These are phyloP conservation scores for Cucurbita maxima DNA, from an alignment of 306 rosid genomes.

Conservation along the genomic window DNA sequence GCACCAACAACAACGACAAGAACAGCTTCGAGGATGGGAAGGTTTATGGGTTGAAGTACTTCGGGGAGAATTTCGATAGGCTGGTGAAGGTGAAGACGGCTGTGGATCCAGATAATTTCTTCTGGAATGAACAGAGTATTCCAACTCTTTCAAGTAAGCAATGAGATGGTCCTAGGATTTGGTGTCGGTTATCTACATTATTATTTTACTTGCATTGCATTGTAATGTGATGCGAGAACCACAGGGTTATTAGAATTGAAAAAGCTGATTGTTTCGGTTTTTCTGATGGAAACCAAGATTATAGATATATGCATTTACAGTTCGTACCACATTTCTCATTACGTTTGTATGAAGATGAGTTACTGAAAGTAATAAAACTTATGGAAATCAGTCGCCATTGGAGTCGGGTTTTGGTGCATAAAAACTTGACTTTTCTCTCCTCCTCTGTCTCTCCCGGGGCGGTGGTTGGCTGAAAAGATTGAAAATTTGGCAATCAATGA, in stretches of 20 bases:
- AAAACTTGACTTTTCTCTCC: background rate
- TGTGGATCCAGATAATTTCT: conserved; percentile 54
- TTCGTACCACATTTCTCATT: background rate
- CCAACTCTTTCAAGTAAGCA: conserved; percentile 21
- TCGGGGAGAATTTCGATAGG: conserved; percentile 39
- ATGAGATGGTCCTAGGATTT: background rate
- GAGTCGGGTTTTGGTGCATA: background rate
- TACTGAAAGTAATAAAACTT: background rate
- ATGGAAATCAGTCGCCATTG: background rate
- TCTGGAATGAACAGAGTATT: conserved; percentile 68
- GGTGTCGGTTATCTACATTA: background rate
- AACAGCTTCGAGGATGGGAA: conserved; percentile 31
- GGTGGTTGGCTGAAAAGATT: background rate
- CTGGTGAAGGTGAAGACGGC: conserved; percentile 48
- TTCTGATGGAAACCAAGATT: background rate
- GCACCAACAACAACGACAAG: conserved; percentile 19
- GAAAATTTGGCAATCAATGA: background rate
- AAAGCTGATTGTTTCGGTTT: background rate
- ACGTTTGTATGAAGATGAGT: background rate
- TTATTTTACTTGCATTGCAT: background rate
- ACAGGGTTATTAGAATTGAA: background rate
- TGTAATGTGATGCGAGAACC: background rate
- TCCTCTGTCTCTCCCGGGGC: too few species aligned
- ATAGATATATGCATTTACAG: background rate
- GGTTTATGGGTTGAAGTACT: conserved; percentile 49